Evolutionary conservation across 495 filamentous ascomycete genomes (phyloP), one percentile per base, ranked within the genome.

Genomic region (Neurospora africana): DNA sequence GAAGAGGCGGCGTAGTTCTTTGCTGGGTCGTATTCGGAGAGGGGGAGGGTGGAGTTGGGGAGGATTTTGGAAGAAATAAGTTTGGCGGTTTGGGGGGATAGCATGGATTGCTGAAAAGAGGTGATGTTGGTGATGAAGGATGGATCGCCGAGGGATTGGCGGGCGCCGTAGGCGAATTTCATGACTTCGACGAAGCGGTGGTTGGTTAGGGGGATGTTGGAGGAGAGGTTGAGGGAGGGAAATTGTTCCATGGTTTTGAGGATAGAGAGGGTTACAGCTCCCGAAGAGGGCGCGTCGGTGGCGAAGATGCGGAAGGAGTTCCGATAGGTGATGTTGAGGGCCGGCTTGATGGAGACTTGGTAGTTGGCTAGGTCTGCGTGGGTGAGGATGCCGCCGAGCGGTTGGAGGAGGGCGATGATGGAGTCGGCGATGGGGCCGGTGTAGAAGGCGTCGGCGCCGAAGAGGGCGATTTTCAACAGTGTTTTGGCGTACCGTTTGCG

Each of bases 121-220:
- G 83, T 79, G 69, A 94, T 79, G 37, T 87, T 86, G 4, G 81
- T 69, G 4, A 94, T 84, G 77, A 91, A 97, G 0, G 78, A 81
- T 0, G 94, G 94, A 78, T 98, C 94, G 19, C 93, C 94, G 2
- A 98, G 83, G 4, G 90, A 83, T 27, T 80, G 38, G 83, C 87
- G 81, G 81, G 87, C 90, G 85, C 80, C 94, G 79, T 97, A 97
- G 1, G 88, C 93, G 80, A 95, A 97, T 21, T 93, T 87, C 78
- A 95, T 93, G 3, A 92, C 91, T 81, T 98, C 94, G 72, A 93
- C 89, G 70, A 97, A 84, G 5, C 93, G 87, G 81, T 97, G 94
- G 3, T 90, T 90, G 23, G 88, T 94, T 0, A 85, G 72, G 69
- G 83, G 80, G 0, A 53, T 23, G 74, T 84, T 70, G 47, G 47